phyloP scores from a whole-genome alignment of 768 basidiomycete species.

The Tricholoma sp. region DNA sequence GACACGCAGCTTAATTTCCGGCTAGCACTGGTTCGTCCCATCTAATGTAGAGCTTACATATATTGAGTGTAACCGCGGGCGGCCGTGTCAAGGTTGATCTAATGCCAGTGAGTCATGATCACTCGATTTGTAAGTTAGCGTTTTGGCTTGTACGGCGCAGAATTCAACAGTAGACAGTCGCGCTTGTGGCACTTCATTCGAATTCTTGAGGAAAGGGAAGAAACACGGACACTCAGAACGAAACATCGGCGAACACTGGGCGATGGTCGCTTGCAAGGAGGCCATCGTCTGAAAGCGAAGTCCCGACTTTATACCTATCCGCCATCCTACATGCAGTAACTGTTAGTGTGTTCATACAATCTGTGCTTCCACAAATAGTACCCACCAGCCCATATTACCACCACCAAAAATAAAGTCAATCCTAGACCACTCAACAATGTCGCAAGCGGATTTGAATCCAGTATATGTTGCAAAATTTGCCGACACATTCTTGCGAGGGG shows the following conservation, averaged over 20 bases:
- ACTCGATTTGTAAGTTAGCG: no score
- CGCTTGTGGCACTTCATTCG: no score
- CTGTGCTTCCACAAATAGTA: not conserved
- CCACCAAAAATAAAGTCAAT: constrained; percentile 55
- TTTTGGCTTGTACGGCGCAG: no score
- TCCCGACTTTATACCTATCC: constrained; percentile 32
- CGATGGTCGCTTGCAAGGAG: constrained; percentile 53
- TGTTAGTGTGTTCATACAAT: not conserved
- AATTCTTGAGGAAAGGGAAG: not conserved
- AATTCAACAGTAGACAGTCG: no score
- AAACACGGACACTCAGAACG: constrained; percentile 2
- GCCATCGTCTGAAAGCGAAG: constrained; percentile 44
- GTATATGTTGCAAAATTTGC: constrained; percentile 49
- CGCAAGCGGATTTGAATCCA: constrained; percentile 39
- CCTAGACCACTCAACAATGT: constrained; percentile 30
- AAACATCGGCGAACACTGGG: constrained; percentile 43
- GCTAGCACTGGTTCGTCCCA: no score
- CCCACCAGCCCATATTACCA: constrained; percentile 40
- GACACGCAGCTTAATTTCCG: no score
- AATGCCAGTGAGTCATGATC: no score
- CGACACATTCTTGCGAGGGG: constrained; percentile 36
- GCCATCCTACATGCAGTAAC: constrained; percentile 24
- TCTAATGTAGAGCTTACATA: no score
- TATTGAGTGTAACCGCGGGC: no score
- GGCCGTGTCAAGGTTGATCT: no score